A percentile compares a stretch with the other conserved stretches of the same genome.
Evolutionary conservation across 225 moss, liverwort and hornwort genomes (phyloP).

Genomic region (Climacium dendroides): DNA sequence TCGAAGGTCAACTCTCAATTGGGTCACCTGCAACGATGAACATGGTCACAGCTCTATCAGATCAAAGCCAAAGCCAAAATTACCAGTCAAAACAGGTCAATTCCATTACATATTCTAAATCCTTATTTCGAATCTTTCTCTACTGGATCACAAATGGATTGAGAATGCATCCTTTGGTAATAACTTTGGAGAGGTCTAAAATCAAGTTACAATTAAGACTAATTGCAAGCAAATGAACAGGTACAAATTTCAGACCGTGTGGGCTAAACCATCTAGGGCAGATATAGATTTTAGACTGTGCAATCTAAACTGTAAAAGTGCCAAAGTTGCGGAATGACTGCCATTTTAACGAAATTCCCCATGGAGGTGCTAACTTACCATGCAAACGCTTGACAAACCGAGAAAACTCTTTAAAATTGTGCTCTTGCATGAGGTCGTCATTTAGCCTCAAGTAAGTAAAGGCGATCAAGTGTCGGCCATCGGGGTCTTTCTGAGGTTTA

Average conservation of each 20-base stretch:
- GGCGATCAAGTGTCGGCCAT: constrained; percentile 75
- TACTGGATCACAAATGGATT: not conserved
- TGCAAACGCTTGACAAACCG: constrained; percentile 78
- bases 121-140: not conserved
- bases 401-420: constrained; percentile 68
- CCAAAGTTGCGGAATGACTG: no score
- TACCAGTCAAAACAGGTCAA: not conserved
- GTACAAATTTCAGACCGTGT: no score
- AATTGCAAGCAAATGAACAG: no score
- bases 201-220: no score
- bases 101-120: not conserved
- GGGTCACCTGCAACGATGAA: constrained; percentile 11
- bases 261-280: no score
- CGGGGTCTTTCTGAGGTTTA: constrained; percentile 81
- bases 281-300: no score
- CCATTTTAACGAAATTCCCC: no score
- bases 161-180: not conserved
- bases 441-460: constrained; percentile 88
- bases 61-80: not conserved
- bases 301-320: no score
- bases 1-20: constrained; percentile 1
- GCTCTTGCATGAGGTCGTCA: constrained; percentile 62
- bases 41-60: not conserved
- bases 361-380: constrained; percentile 17
- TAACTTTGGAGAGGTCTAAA: no score